Base-by-base conservation (phyloP, 2,329 filamentous ascomycete species). In the Talaromyces sp. region DNA sequence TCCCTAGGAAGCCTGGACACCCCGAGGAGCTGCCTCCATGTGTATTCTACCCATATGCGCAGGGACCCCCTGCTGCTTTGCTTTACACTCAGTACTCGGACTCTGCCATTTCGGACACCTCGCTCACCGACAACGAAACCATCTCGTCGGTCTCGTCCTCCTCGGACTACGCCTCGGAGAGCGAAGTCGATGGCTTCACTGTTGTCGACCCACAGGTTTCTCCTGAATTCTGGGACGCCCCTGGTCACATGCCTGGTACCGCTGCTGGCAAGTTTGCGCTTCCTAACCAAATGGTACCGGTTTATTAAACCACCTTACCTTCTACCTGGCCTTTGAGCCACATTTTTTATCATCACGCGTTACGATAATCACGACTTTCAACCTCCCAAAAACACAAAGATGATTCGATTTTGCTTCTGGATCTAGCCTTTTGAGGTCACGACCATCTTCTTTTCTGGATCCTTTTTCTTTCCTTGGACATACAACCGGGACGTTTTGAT, bases 51-150 rank as follows among this genome's bases (percentile, higher is more conserved):
- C 71, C 70, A 64, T 70, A 75, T 39, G 74, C 73, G 36, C 71
- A 73, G 57, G 69, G 71, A 11, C 68, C 72, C 11, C 72, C 73
- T 25, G 69, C 75, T 61, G 71, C 73, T 42, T 66, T 70, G 55
- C 67, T 73, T 59, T 68, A 73, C 65, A 68, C 71, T 27, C 71
- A 77, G 47, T 77, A 75, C 57, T 75, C 74, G 56, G 70, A 73
- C 61, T 75, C 75, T 8, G 75, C 72, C n/a, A 67, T 73, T 51
- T 77, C 75, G 15, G 75, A 75, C 58, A 69, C 70, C 2, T 77
- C 75, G 27, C 67, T 75, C 60, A 75, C 75, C 27, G 74, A 76
- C 65, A 73, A 75, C 55, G 71, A 75, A 53, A 76, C 70, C 53
- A 65, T 71, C 25, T 62, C 61, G 42, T 65, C 64, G 13, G 67